A percentile compares a stretch with the other conserved stretches of the same genome.
phyloP scores from a whole-genome alignment of 208 protist species.

The Balamuthia mandrillaris region DNA sequence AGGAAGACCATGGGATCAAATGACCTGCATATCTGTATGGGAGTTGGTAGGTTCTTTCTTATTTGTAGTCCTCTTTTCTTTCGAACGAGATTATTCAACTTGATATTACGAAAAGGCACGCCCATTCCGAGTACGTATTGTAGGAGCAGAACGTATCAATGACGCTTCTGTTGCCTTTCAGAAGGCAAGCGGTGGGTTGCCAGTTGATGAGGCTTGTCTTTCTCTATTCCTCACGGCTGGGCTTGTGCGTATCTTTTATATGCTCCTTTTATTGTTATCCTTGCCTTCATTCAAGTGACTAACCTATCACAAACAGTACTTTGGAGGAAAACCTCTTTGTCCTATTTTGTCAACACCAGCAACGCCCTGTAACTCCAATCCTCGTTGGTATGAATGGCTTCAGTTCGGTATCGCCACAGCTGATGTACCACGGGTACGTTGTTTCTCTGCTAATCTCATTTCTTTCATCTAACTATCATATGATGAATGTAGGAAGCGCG shows the following conservation, averaged over 20 bases:
- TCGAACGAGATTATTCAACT: too few species aligned
- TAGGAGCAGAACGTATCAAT: constrained; percentile 26
- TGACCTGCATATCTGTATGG: constrained; percentile 13
- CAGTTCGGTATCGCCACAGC: not conserved
- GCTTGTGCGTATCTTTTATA: not conserved
- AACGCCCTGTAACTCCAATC: not conserved
- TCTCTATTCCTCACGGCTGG: not conserved
- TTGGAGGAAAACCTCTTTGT: not conserved
- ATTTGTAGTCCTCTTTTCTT: too few species aligned
- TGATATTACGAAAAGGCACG: too few species aligned
- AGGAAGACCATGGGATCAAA: not conserved
- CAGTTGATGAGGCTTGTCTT: not conserved
- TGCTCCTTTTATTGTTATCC: not conserved
- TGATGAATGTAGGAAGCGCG: too few species aligned
- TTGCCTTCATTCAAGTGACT: not conserved
- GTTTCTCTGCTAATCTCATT: too few species aligned
- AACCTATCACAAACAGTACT: not conserved
- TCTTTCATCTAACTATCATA: too few species aligned
- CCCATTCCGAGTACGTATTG: constrained; percentile 3
- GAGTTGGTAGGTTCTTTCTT: too few species aligned
- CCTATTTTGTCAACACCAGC: not conserved
- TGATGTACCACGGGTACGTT: constrained; percentile 17
- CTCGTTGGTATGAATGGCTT: constrained; percentile 20
- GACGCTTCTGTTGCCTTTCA: constrained; percentile 19
- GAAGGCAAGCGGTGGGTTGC: not conserved